Conservation (phyloP, 495 filamentous ascomycete species). For the Podospora appendiculata region DNA sequence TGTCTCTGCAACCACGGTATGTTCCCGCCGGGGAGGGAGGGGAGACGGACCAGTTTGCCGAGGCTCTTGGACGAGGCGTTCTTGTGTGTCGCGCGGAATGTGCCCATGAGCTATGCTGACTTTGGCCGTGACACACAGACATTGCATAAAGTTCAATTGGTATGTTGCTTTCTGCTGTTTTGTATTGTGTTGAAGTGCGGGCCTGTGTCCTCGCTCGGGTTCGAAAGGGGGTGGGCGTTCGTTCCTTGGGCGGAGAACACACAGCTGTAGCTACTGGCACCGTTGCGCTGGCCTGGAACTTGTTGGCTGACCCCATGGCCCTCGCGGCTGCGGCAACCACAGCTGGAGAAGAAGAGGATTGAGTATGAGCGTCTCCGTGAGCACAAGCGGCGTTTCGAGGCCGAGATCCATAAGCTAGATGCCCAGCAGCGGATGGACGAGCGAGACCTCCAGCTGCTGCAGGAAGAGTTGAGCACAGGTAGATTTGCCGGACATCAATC, state of each 20-base stretch:
- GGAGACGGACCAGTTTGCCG: no score
- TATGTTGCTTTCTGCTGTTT: conserved; percentile 26
- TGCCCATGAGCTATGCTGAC: conserved; percentile 12
- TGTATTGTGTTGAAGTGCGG: not conserved
- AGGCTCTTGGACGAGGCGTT: not conserved
- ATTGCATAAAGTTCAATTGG: conserved; percentile 53
- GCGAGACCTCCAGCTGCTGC: conserved; percentile 72
- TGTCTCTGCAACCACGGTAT: conserved; percentile 33
- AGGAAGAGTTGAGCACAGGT: conserved; percentile 55
- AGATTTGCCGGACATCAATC: conserved; percentile 61
- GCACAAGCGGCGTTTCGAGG: conserved; percentile 76
- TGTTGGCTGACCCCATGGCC: conserved; percentile 10
- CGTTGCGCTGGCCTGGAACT: no score
- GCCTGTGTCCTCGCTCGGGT: not conserved
- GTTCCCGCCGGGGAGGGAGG: conserved; percentile 6
- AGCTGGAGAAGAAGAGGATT: conserved; percentile 89
- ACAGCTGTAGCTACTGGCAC: no score
- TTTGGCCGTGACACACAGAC: conserved; percentile 24
- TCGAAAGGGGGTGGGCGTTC: no score
- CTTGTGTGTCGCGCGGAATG: conserved; percentile 22
- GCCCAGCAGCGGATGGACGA: conserved; percentile 73
- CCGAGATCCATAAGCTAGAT: conserved; percentile 79
- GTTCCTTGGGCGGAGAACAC: no score
- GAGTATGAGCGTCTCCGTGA: conserved; percentile 82
- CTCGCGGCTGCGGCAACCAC: conserved; percentile 5